phyloP scores from a whole-genome alignment of 202 grass and related monocot species.

The Zizania palustris region DNA sequence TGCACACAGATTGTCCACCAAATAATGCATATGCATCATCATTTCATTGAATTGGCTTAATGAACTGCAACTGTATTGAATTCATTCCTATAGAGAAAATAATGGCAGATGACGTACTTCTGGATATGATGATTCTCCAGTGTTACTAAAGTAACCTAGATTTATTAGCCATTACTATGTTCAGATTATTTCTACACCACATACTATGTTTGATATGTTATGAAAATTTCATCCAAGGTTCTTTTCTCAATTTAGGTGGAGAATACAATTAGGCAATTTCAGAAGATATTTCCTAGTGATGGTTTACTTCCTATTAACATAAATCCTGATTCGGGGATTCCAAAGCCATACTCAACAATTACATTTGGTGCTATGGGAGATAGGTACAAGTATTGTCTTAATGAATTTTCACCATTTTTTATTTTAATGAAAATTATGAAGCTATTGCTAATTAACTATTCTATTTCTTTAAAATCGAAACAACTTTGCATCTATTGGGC shows the following conservation, averaged over 20 bases:
- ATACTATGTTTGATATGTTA: not conserved
- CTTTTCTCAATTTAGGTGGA: constrained; percentile 46
- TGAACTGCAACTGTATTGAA: not conserved
- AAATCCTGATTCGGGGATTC: constrained; percentile 62
- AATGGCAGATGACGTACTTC: not conserved
- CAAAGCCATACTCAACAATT: constrained; percentile 53
- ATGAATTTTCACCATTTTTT: constrained; percentile 7
- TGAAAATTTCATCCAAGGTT: not conserved
- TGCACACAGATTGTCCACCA: not conserved
- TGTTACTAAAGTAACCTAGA: not conserved
- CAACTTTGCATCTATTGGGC: not conserved
- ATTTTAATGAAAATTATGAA: not conserved
- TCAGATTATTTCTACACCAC: not conserved
- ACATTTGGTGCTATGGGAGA: constrained; percentile 71
- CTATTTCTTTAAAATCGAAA: not conserved
- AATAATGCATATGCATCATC: not conserved
- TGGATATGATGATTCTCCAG: not conserved
- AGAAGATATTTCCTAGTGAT: constrained; percentile 66
- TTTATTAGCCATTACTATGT: not conserved
- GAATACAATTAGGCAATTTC: constrained; percentile 52
- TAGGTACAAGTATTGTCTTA: constrained; percentile 46
- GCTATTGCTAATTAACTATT: too few relatives aligned
- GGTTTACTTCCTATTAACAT: constrained; percentile 68
- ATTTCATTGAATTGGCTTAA: not conserved
- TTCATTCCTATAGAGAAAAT: not conserved